These are phyloP conservation scores for Phaffia tasmanica DNA, from an alignment of 768 basidiomycete species.

Conservation along the genomic window DNA sequence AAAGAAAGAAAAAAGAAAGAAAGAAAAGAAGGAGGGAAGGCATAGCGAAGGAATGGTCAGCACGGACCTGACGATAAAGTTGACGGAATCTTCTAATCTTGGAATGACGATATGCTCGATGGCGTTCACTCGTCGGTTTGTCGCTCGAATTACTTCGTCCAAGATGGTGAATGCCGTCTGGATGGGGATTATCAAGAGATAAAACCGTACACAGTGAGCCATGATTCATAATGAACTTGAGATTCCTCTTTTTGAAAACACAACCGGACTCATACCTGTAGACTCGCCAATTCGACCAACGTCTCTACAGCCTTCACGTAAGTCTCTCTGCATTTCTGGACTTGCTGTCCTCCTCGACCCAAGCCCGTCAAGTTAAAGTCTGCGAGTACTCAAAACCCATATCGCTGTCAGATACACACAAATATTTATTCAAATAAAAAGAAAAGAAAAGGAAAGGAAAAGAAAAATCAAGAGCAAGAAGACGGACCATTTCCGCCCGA, in stretches of 20 bases:
- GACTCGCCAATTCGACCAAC: constrained; percentile 87
- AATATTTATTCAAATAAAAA: no score
- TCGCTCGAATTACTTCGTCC: constrained; percentile 98
- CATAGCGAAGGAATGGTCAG: neutral
- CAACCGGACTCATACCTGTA: constrained; percentile 42
- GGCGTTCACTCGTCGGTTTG: constrained; percentile 95
- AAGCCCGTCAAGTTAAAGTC: constrained; percentile 96
- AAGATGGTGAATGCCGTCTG: constrained; percentile 97
- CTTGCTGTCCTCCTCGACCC: constrained; percentile 91
- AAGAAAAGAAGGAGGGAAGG: neutral
- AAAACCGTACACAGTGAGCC: neutral
- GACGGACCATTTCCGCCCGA: constrained; percentile 59
- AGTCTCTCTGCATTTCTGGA: constrained; percentile 86
- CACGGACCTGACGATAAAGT: constrained; percentile 70
- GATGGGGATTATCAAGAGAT: neutral
- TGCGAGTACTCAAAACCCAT: constrained; percentile 33
- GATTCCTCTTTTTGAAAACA: neutral
- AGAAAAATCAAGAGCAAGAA: constrained; percentile 18
- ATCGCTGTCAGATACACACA: no score
- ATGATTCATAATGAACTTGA: neutral
- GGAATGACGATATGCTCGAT: constrained; percentile 97
- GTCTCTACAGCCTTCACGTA: constrained; percentile 97
- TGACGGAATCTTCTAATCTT: constrained; percentile 89
- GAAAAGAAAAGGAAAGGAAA: constrained; percentile 13
- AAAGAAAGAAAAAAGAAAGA: neutral